Evolutionary conservation across 106 monocot genomes (phyloP), one percentile per base, ranked within the genome.

Genomic region (Phalaenopsis aphrodite): DNA sequence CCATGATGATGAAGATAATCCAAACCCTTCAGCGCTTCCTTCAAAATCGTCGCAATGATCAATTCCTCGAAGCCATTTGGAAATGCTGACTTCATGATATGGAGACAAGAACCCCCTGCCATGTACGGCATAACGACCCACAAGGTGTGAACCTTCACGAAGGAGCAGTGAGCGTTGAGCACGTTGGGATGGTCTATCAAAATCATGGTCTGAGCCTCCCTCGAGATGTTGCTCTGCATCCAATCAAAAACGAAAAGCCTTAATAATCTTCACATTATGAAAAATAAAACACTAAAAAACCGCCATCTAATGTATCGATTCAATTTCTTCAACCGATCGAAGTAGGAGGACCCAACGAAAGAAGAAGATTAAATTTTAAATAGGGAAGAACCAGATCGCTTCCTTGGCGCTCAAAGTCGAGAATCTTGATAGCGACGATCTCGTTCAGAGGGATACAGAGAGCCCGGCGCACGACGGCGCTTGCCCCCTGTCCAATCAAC

Each of bases 101-200:
- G 91, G 80, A 99, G 91, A 78, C 89, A 94, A 42, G 99, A 99
- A 3, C 99, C 99, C 55, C 87, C 94, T 2, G 84, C 87, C 99
- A 99, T 95, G 71, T 87, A 99, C 21, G 93, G 99, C 95, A 99
- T 95, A 36, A 99, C 95, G 12, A 99, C 89, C 95, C 95, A 99
- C 42, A 99, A 81, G 52, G 77, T 79, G 18, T 90, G 86, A 47
- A 78, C 87, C 78, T 86, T 80, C 39, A 89, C 88, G 57, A 99
- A 99, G 17, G 99, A 91, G 81, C 99, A 99, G 82, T 95, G 93
- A 17, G 99, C 89, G 49, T 87, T 93, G 37, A 99, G 82, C 57
- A 99, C 83, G 82, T 99, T 95, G 37, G 92, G 93, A 81, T 99
- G 99, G 79, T 99, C 88, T 11, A 93, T 86, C 82, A 99, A 80